Base-by-base conservation (phyloP, 1,284 basidiomycete genomes). In the Anthracocystis panici-leucophaei region DNA sequence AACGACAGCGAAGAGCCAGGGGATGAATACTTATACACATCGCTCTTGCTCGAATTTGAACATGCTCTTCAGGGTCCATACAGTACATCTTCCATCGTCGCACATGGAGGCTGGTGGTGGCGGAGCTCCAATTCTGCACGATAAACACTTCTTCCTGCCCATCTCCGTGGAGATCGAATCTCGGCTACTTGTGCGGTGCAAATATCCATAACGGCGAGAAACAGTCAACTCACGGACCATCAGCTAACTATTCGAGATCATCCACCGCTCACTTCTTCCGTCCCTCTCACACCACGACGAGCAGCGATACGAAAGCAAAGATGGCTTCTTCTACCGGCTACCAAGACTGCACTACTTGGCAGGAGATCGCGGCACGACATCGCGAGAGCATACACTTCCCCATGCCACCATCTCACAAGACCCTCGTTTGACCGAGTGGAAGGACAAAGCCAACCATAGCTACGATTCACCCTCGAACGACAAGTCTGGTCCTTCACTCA, bases 291-390 rank as follows among this genome's bases (percentile, higher is more conserved):
- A 33, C 33, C 33, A 33, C 33, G 7, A 33, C 33, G 11, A 33
- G 33, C 33, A 12, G 33, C 33, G 11, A 33, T 33, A 33, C 8
- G 33, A 7, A 11, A 12, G n/a, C 33, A 44, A 53, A 25, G 5
- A 55, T 61, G 58, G 0, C 38, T 1, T 7, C 50, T 5, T 44
- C 35, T 9, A 29, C 54, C 20, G 35, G 45, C 40, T 65, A 57
- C 23, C 25, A 45, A 18, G 38, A 38, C 3, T 65, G 63, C 46
- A 41, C 14, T 2, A 45, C 62, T 11, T 71, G 68, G 62, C 57
- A 65, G 33, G 58, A 65, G 33, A 65, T 71, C 27, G 68, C 49
- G 2, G 62, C 57, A 27, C 31, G 61, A 25, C 68, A 71, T 46
- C 62, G 68, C 23, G 40, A 49, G 29, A 54, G 54, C 3, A 20